Base-by-base conservation (phyloP, 768 basidiomycete genomes). In the Suillus ampliporus region DNA sequence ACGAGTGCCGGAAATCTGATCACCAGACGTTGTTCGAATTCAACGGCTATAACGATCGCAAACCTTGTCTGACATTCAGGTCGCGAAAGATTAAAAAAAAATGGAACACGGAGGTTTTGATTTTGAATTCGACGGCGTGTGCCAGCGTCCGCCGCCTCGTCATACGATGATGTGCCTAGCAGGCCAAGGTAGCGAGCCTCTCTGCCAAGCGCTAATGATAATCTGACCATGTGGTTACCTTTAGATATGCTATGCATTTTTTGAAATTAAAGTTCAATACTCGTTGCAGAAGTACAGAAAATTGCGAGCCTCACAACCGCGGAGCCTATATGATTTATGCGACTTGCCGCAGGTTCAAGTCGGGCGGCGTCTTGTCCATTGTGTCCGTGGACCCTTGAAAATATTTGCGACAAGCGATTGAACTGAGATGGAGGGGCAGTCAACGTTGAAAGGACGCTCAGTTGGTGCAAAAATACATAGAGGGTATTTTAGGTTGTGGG, bases 221-320 rank as follows among this genome's bases (percentile, higher is more conserved):
- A 31, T 31, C 6, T 5, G 26, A 34, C 50, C 50, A 51, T 34
- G 28, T 31, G 50, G 50, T 51, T 34, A 6, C 28, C 50, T 34
- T 34, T 51, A 51, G 50, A 51, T 51, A 51, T 51, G 50, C 31
- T 51, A 51, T 51, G 19, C 50, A n/a, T 31, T 51, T 51, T 31
- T 28, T 3, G 3, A 6, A 6, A 54, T 54, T 54, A 23, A 21
- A 23, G 52, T 37, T 23, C 8, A 53, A 23, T 47, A 15, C 23
- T 47, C 13, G 14, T 48, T 26, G 23, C 1, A 26, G 14, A 15
- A 13, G n/a, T n/a, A n/a, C n/a, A n/a, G n/a, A n/a, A n/a, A n/a
- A n/a, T n/a, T n/a, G n/a, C n/a, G n/a, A 35, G 13, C 17, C 3
- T 31, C 28, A 3, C 19, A 35, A 54, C 53, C 53, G 53, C 53